phyloP scores from a whole-genome alignment of 2,329 filamentous ascomycete genomes.

The Nemania sp. region DNA sequence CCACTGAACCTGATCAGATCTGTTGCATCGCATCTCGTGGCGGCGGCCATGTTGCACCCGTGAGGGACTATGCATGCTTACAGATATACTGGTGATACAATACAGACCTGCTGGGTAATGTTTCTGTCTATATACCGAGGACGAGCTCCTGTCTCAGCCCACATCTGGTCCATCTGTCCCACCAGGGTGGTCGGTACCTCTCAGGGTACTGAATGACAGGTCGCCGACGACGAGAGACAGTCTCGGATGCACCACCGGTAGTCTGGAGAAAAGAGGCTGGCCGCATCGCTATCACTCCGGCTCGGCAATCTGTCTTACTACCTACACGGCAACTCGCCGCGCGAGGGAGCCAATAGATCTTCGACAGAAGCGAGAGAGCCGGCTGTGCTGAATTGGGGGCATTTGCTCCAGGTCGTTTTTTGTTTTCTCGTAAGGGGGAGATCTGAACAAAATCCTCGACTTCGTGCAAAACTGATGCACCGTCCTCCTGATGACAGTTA shows the following conservation, averaged over 20 bases:
- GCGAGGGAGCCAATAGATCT: constrained; percentile 24
- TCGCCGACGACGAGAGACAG: neutral
- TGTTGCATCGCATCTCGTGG: neutral
- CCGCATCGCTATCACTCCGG: constrained; percentile 13
- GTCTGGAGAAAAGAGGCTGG: neutral
- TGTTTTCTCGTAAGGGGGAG: no score
- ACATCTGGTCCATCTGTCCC: neutral
- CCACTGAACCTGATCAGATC: neutral
- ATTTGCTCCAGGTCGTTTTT: neutral
- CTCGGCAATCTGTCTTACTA: constrained; percentile 24
- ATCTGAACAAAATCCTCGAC: no score
- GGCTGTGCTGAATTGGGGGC: constrained; percentile 9
- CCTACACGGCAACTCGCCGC: constrained; percentile 21
- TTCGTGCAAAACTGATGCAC: no score
- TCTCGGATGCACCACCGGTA: neutral
- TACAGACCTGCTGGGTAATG: no score
- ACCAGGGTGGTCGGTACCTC: no score
- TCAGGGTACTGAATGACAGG: neutral
- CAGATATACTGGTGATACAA: no score
- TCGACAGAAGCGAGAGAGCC: constrained; percentile 21
- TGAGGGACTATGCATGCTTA: neutral
- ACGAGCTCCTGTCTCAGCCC: neutral
- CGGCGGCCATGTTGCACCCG: no score
- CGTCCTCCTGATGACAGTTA: neutral
- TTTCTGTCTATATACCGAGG: no score